Percentiles rank a stretch among this genome's conserved stretches.
Evolutionary conservation across 2,329 filamentous ascomycete genomes (phyloP).

Genomic region (Trichoderma koningii): DNA sequence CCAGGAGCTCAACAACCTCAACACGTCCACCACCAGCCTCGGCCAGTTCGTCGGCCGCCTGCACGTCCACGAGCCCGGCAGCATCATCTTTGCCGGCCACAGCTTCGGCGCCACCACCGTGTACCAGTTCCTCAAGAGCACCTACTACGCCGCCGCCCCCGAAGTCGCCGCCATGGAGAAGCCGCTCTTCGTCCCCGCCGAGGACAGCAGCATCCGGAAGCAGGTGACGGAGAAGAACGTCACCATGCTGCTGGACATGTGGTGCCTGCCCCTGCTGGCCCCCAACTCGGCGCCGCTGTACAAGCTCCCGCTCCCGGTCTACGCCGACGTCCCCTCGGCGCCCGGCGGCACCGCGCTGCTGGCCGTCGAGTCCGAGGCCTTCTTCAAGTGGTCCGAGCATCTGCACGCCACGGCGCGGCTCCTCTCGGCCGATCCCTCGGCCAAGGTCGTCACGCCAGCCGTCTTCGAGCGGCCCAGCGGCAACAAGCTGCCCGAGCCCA

Average conservation of each 20-base stretch:
- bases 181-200: conserved; percentile 63
- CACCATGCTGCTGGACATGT: conserved; percentile 74
- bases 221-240: conserved; percentile 71
- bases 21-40: conserved; percentile 53
- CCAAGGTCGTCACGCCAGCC: conserved; percentile 45
- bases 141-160: conserved; percentile 63
- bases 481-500: conserved; percentile 53
- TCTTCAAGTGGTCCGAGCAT: conserved; percentile 76
- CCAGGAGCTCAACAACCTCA: conserved; percentile 53
- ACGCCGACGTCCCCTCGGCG: conserved; percentile 53
- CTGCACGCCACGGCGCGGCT: conserved; percentile 67
- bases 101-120: conserved; percentile 77
- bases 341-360: conserved; percentile 63
- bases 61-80: conserved; percentile 69
- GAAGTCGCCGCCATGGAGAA: conserved; percentile 51
- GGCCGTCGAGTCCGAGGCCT: conserved; percentile 73
- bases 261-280: conserved; percentile 72
- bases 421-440: conserved; percentile 59
- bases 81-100: conserved; percentile 75
- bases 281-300: conserved; percentile 64
- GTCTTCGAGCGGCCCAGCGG: conserved; percentile 48
- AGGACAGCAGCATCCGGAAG: conserved; percentile 55
- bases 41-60: conserved; percentile 62
- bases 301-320: conserved; percentile 72
- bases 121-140: conserved; percentile 76